Evolutionary conservation across 352 stramenopile genomes (phyloP).

Genomic region (Thalassiosira mediterranea): DNA sequence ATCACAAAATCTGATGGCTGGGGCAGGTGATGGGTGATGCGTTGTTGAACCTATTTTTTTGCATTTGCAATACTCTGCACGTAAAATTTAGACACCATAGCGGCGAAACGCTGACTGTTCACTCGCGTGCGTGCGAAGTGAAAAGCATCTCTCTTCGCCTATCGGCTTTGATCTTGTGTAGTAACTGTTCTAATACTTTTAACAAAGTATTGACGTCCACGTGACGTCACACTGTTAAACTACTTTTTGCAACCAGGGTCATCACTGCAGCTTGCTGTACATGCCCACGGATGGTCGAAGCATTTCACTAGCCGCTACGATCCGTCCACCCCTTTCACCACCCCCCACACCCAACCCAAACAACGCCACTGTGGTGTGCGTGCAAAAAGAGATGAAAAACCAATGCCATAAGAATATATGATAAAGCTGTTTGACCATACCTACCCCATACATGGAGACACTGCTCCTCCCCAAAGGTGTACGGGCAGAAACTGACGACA

Average conservation of each 20-base stretch:
- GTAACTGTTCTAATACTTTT: conserved; percentile 83
- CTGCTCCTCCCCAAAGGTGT: too few relatives aligned
- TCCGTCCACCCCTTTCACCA: conserved; percentile 58
- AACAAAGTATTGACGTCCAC: conserved; percentile 54
- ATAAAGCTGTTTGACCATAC: too few relatives aligned
- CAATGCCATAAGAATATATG: too few relatives aligned
- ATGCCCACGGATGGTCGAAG: conserved; percentile 76
- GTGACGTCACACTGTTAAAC: conserved; percentile 68
- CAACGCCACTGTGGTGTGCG: not conserved
- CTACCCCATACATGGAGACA: too few relatives aligned
- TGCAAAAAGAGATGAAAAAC: too few relatives aligned
- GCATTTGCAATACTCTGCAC: too few relatives aligned
- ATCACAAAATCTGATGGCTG: too few relatives aligned
- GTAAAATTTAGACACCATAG: too few relatives aligned
- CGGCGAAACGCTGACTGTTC: too few relatives aligned
- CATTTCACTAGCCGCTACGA: conserved; percentile 80
- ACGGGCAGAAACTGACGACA: too few relatives aligned
- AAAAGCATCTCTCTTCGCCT: conserved; percentile 76
- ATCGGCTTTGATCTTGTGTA: conserved; percentile 84
- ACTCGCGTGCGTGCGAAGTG: not conserved
- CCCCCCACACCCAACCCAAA: conserved; percentile 9
- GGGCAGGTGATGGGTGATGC: too few relatives aligned
- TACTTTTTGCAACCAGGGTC: conserved; percentile 70
- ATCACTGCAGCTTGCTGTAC: conserved; percentile 72
- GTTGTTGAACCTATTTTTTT: too few relatives aligned